phyloP scores from a whole-genome alignment of 305 asterid genomes.

The Solanum hybrid region DNA sequence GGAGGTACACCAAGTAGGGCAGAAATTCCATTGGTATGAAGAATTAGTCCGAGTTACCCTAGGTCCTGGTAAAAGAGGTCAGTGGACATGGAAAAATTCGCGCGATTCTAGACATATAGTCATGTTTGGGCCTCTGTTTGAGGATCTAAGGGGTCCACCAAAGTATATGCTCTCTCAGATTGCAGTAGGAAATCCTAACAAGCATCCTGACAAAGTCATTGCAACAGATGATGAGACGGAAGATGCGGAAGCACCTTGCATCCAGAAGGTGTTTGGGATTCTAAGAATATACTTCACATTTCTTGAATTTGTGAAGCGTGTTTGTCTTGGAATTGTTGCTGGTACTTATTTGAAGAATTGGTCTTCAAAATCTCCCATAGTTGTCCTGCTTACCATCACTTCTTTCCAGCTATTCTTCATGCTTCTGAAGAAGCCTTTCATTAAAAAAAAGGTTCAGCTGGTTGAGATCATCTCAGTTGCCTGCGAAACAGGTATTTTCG shows the following conservation, averaged over 20 bases:
- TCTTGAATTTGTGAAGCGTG: slow-evolving; percentile 51
- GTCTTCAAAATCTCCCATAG: slow-evolving; percentile 46
- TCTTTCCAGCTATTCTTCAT: slow-evolving; percentile 84
- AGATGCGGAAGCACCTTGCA: slow-evolving; percentile 86
- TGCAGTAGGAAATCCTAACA: slow-evolving; percentile 32
- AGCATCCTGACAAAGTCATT: slow-evolving; percentile 48
- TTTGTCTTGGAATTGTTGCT: slow-evolving; percentile 49
- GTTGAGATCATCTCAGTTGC: slow-evolving; percentile 71
- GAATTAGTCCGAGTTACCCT: slow-evolving; percentile 72
- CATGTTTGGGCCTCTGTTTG: slow-evolving; percentile 72
- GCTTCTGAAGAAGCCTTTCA: slow-evolving; percentile 89
- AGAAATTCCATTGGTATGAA: slow-evolving; percentile 73
- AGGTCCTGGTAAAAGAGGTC: slow-evolving; percentile 96
- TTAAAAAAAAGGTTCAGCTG: slow-evolving; percentile 73
- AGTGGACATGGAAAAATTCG: slow-evolving; percentile 84
- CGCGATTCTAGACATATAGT: slow-evolving; percentile 34
- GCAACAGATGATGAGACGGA: slow-evolving; percentile 85
- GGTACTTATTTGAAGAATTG: slow-evolving; percentile 53
- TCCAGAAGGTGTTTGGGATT: slow-evolving; percentile 77
- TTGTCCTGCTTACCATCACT: slow-evolving; percentile 46
- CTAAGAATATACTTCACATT: slow-evolving; percentile 80
- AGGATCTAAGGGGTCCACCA: slow-evolving; percentile 94
- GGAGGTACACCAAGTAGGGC: slow-evolving; percentile 73
- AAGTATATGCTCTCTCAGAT: slow-evolving; percentile 93
- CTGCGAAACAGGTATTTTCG: slow-evolving; percentile 45